A percentile compares a stretch with the other conserved stretches of the same genome.
phyloP scores from a whole-genome alignment of 179 eudicot genomes.

The Nepenthes alata region DNA sequence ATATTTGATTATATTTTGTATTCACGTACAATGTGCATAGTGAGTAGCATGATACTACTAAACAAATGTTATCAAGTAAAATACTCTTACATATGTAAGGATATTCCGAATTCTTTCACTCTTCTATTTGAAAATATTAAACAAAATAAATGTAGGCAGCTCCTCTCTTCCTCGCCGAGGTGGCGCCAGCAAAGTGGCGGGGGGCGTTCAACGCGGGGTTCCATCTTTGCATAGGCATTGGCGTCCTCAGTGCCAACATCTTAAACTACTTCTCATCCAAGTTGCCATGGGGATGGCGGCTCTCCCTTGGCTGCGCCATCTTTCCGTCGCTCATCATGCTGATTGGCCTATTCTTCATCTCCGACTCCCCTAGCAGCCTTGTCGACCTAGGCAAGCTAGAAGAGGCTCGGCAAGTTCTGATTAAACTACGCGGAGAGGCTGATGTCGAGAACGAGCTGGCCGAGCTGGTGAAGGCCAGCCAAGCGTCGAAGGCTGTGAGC shows the following conservation, averaged over 20 bases:
- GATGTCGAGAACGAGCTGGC: conserved; percentile 20
- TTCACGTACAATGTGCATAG: too few relatives aligned
- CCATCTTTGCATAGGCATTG: conserved; percentile 29
- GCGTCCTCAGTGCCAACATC: conserved; percentile 11
- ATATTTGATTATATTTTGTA: too few relatives aligned
- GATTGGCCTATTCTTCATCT: conserved; percentile 9
- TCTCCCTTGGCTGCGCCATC: conserved; percentile 12
- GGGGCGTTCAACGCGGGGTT: conserved; percentile 36
- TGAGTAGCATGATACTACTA: too few relatives aligned
- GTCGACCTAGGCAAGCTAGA: conserved; percentile 10
- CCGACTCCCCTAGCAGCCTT: conserved; percentile 20
- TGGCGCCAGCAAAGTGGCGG: conserved; percentile 34
- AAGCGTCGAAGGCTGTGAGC: conserved; percentile 10
- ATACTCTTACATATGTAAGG: too few relatives aligned
- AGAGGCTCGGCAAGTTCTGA: conserved; percentile 7
- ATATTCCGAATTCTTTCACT: too few relatives aligned
- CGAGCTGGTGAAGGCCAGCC: conserved; percentile 19
- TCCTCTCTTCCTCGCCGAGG: conserved; percentile 28
- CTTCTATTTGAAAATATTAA: neutral
- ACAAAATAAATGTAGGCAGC: conserved; percentile 13
- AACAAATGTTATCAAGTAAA: too few relatives aligned
- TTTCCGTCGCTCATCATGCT: conserved; percentile 14
- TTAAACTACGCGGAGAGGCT: conserved; percentile 9
- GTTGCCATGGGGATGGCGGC: conserved; percentile 14
- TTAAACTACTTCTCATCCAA: conserved; percentile 4